A percentile compares a stretch with the other conserved stretches of the same genome.
phyloP scores from a whole-genome alignment of 2,329 filamentous ascomycete species.

The Neonectria coccinea region DNA sequence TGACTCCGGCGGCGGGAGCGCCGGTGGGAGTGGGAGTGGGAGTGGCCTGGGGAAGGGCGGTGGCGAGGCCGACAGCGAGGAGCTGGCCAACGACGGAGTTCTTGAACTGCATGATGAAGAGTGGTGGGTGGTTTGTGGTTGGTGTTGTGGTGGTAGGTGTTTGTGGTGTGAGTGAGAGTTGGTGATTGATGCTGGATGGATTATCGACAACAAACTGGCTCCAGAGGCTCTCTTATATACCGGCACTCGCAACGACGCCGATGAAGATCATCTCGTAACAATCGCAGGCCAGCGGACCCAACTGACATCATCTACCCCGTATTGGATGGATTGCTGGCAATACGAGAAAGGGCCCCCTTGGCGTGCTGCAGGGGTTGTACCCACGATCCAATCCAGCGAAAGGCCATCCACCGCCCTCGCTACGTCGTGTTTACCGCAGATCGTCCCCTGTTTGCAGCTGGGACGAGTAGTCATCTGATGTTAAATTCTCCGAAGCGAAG shows the following conservation, averaged over 20 bases:
- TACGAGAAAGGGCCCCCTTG: constrained; percentile 11
- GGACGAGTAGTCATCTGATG: not conserved
- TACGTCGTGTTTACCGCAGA: constrained; percentile 1
- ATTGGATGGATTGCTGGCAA: constrained; percentile 7
- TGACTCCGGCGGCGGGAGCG: not conserved
- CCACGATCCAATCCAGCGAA: not conserved
- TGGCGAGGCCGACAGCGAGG: constrained; percentile 30
- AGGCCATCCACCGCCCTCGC: not conserved
- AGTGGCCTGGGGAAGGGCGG: constrained; percentile 10
- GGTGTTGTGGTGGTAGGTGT: not conserved
- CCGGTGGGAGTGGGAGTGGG: not conserved
- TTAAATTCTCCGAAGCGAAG: constrained; percentile 8
- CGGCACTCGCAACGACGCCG: constrained; percentile 15
- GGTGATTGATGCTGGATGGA: not conserved
- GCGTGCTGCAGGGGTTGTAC: constrained; percentile 1
- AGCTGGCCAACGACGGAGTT: constrained; percentile 34
- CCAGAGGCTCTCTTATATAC: constrained; percentile 19
- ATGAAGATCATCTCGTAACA: constrained; percentile 32
- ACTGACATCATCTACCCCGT: constrained; percentile 35
- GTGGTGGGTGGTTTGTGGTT: not conserved
- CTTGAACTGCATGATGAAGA: constrained; percentile 44
- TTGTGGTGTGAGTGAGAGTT: not conserved
- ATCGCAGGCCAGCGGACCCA: constrained; percentile 23
- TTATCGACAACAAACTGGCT: constrained; percentile 1
- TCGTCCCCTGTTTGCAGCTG: constrained; percentile 1